Evolutionary conservation across 2,329 filamentous ascomycete species (phyloP).

Genomic region (Daldinia eschscholtzii): DNA sequence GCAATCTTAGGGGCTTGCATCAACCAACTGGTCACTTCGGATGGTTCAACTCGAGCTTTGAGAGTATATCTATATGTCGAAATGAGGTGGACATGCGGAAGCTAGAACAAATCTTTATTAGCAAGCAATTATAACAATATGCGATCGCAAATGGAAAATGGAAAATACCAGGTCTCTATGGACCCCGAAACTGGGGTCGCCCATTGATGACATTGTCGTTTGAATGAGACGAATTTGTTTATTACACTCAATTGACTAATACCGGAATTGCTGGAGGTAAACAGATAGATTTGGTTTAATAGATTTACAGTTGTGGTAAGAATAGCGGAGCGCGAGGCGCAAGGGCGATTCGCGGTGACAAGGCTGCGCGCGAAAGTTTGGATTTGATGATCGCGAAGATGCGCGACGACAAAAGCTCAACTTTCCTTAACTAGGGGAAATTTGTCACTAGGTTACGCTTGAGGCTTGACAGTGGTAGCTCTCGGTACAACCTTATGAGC

Average conservation of each 20-base stretch:
- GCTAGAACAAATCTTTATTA: constrained; percentile 55
- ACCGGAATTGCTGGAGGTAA: not conserved
- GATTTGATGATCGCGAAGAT: constrained; percentile 38
- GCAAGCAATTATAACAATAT: constrained; percentile 16
- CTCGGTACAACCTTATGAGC: not conserved
- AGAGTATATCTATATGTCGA: constrained; percentile 85
- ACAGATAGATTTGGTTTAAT: not conserved
- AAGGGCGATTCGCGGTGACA: constrained; percentile 18
- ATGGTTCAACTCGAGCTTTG: constrained; percentile 76
- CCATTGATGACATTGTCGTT: constrained; percentile 52
- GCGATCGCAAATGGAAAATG: constrained; percentile 10
- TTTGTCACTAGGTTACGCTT: constrained; percentile 14
- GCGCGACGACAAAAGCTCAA: constrained; percentile 37
- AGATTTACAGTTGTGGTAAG: constrained; percentile 10
- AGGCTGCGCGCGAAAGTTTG: constrained; percentile 39
- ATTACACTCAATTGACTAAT: constrained; percentile 23
- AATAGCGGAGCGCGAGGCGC: constrained; percentile 23
- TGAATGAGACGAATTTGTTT: constrained; percentile 21
- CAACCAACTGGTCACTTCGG: constrained; percentile 86
- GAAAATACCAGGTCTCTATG: constrained; percentile 57
- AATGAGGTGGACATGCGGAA: constrained; percentile 90
- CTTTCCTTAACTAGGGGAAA: constrained; percentile 30
- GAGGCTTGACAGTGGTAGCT: constrained; percentile 20
- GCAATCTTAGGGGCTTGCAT: constrained; percentile 86
- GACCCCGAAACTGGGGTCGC: constrained; percentile 63